Conservation (phyloP, 2,329 filamentous ascomycete species). For the Fusarium ambrosium region DNA sequence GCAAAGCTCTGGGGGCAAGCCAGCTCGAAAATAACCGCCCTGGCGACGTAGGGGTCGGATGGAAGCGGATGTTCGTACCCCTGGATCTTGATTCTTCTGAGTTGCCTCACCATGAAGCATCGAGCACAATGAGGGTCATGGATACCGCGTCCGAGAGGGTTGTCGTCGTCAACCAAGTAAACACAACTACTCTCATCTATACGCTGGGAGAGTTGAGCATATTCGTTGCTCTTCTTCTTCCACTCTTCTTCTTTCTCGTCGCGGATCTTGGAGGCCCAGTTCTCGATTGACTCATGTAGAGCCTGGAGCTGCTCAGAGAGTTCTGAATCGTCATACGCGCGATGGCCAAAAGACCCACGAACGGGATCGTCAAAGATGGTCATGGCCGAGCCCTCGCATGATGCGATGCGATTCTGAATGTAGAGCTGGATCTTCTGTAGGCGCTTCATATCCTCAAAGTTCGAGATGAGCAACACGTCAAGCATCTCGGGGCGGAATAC, state of each 20-base stretch:
- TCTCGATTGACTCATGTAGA: slow-evolving; percentile 44
- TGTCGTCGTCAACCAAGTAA: slow-evolving; percentile 43
- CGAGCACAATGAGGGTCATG: slow-evolving; percentile 51
- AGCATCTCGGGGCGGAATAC: slow-evolving; percentile 42
- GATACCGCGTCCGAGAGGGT: slow-evolving; percentile 23
- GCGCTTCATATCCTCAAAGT: slow-evolving; percentile 34
- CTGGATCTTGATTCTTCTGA: slow-evolving; percentile 52
- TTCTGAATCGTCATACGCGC: slow-evolving; percentile 43
- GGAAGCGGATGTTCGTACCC: slow-evolving; percentile 59
- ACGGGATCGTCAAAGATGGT: slow-evolving; percentile 44
- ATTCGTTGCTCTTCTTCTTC: slow-evolving; percentile 47
- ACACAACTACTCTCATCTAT: slow-evolving; percentile 51
- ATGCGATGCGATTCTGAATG: slow-evolving; percentile 31
- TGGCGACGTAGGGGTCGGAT: slow-evolving; percentile 43
- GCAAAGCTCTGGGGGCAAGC: slow-evolving; percentile 51
- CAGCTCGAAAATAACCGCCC: slow-evolving; percentile 59
- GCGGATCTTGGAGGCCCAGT: slow-evolving; percentile 28
- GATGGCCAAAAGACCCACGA: slow-evolving; percentile 46
- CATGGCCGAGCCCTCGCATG: slow-evolving; percentile 19
- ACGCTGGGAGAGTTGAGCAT: slow-evolving; percentile 48
- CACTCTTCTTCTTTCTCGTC: slow-evolving; percentile 51
- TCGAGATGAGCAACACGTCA: slow-evolving; percentile 34
- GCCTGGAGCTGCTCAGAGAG: slow-evolving; percentile 24
- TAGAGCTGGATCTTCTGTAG: slow-evolving; percentile 40
- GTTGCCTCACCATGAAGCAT: slow-evolving; percentile 50